Conservation (phyloP, 805 yeast species). For the Yamadazyma insecticola region DNA sequence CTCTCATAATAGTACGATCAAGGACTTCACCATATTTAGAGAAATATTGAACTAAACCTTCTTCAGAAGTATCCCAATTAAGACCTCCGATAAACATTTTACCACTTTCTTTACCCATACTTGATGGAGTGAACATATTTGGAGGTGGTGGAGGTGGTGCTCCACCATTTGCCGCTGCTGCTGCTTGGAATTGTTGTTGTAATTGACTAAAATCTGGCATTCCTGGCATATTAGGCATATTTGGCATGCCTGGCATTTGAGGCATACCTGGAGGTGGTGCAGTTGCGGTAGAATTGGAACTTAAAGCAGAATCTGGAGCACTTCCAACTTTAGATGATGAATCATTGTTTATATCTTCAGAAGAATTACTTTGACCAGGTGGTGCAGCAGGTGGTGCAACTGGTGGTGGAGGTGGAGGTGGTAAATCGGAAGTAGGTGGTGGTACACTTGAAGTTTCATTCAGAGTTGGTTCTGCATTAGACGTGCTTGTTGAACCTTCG, state of each 20-base stretch:
- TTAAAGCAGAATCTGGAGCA: too few relatives aligned
- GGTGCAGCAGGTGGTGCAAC: conserved; percentile 2
- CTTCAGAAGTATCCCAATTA: conserved; percentile 97
- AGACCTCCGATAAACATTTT: conserved; percentile 96
- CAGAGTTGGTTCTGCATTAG: conserved; percentile 4
- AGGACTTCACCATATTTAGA: conserved; percentile 82
- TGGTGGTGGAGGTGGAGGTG: conserved; percentile 7
- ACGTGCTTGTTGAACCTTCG: conserved; percentile 1
- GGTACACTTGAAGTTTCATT: conserved; percentile 13
- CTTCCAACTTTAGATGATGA: conserved; percentile 8
- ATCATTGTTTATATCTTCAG: conserved; percentile 8
- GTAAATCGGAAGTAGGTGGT: conserved; percentile 8
- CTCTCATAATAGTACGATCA: conserved; percentile 92
- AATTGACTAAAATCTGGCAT: conserved; percentile 6
- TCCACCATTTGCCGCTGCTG: conserved; percentile 1
- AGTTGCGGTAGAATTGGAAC: too few relatives aligned
- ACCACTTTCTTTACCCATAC: conserved; percentile 58
- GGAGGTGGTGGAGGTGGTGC: conserved; percentile 19
- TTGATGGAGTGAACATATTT: conserved; percentile 19
- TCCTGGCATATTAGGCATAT: conserved; percentile 5
- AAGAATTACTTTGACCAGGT: too few relatives aligned
- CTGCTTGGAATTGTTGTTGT: conserved; percentile 14
- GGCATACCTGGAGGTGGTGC: conserved; percentile 8
- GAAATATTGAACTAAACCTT: conserved; percentile 75
- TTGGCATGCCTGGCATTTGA: conserved; percentile 4